Conservation (phyloP, 169 alveolate species). For the Eimeria praecox region DNA sequence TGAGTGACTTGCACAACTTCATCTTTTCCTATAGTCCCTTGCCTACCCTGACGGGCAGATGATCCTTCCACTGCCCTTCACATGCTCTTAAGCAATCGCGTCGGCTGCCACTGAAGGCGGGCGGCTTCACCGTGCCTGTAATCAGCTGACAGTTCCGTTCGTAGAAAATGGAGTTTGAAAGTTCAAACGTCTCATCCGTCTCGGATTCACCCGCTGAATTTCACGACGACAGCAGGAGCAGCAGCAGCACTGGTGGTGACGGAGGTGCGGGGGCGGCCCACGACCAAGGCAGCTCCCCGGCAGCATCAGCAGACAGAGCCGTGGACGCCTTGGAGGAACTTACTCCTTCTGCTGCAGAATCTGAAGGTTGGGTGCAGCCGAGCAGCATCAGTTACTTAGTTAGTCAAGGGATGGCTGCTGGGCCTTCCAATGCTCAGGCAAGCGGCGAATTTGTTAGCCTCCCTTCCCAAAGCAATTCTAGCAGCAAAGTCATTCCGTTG, state of each 20-base stretch:
- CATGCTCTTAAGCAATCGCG: slow-evolving; percentile 26
- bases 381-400: slow-evolving; percentile 36
- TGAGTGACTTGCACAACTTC: background rate
- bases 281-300: background rate
- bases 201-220: background rate
- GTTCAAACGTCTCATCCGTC: slow-evolving; percentile 8
- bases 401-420: background rate
- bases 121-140: slow-evolving; percentile 44
- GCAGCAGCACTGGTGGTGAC: background rate
- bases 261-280: background rate
- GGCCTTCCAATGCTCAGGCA: background rate
- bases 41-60: slow-evolving; percentile 14
- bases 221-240: background rate
- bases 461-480: slow-evolving; percentile 37
- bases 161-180: slow-evolving; percentile 32
- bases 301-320: background rate
- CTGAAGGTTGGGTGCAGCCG: slow-evolving; percentile 75
- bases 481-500: slow-evolving; percentile 59
- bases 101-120: slow-evolving; percentile 42
- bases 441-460: slow-evolving; percentile 71
- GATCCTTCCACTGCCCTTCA: background rate
- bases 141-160: background rate
- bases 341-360: slow-evolving; percentile 14
- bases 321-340: slow-evolving; percentile 37
- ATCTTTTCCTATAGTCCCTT: background rate